Evolutionary conservation across 1,139 yeast genomes (phyloP).

Genomic region (Suhomyces bolitotheri): DNA sequence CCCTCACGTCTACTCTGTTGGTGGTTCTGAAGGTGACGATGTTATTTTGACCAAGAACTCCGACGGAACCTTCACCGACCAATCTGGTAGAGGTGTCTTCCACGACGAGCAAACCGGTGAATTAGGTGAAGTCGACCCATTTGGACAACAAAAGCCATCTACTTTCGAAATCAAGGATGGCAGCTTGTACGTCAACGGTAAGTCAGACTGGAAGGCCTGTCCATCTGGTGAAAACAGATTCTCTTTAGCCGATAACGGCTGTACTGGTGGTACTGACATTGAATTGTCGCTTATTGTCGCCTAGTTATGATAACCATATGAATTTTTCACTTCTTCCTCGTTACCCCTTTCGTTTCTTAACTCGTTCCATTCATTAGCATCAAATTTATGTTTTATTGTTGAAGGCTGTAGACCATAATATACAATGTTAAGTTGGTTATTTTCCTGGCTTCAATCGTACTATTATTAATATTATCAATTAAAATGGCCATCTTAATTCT

Average conservation of each 20-base stretch:
- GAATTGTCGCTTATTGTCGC: constrained; percentile 20
- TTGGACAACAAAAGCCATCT: constrained; percentile 27
- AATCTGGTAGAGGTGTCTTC: constrained; percentile 28
- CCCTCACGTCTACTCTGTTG: constrained; percentile 34
- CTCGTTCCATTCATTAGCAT: constrained; percentile 4
- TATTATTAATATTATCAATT: no score
- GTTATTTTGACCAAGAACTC: constrained; percentile 24
- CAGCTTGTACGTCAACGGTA: constrained; percentile 24
- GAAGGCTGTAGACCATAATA: no score
- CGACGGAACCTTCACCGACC: constrained; percentile 31
- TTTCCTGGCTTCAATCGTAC: no score
- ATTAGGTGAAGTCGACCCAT: constrained; percentile 32
- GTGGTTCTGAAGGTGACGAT: constrained; percentile 30
- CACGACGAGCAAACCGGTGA: constrained; percentile 30
- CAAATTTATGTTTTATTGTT: constrained; percentile 1
- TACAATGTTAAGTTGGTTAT: no score
- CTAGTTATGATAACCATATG: no score
- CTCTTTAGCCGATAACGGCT: constrained; percentile 29
- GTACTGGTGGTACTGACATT: constrained; percentile 32
- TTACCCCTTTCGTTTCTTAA: constrained; percentile 1
- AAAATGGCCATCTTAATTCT: no score
- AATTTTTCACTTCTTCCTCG: constrained; percentile 1
- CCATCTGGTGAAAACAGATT: constrained; percentile 28
- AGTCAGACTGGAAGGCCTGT: constrained; percentile 27
- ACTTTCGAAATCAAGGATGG: constrained; percentile 27